Percentiles rank a stretch among this genome's conserved stretches.
These are phyloP conservation scores for Cladophialophora yegresii DNA, from an alignment of 2,329 filamentous ascomycete genomes.

Conservation along the genomic window DNA sequence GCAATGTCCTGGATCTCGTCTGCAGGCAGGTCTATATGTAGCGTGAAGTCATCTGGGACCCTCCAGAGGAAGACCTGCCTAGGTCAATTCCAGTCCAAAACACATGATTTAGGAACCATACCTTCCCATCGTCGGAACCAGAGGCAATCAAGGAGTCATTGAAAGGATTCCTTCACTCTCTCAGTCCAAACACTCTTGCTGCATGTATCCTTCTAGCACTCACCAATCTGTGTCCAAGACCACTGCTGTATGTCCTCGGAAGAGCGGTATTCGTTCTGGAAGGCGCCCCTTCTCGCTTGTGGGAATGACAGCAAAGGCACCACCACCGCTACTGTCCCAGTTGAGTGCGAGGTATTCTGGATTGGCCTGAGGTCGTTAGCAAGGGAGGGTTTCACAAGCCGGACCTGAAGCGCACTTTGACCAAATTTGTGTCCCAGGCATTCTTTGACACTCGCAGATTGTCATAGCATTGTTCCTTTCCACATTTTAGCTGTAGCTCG, in stretches of 20 bases:
- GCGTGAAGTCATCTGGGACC: constrained; percentile 82
- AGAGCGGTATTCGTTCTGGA: constrained; percentile 89
- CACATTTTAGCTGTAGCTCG: constrained; percentile 28
- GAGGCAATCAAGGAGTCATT: constrained; percentile 92
- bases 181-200: constrained; percentile 15
- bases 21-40: constrained; percentile 71
- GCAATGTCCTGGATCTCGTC: constrained; percentile 81
- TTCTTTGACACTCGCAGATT: constrained; percentile 96
- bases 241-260: constrained; percentile 91
- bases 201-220: constrained; percentile 38
- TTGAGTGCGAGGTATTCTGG: constrained; percentile 96
- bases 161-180: constrained; percentile 76
- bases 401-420: constrained; percentile 70
- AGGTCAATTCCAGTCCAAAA: constrained; percentile 31
- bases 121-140: constrained; percentile 92
- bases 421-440: constrained; percentile 98
- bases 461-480: constrained; percentile 91
- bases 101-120: constrained; percentile 38
- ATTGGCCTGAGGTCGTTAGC: constrained; percentile 68
- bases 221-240: constrained; percentile 98
- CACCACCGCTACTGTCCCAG: constrained; percentile 95
- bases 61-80: constrained; percentile 84
- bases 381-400: constrained; percentile 34
- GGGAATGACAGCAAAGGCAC: constrained; percentile 94
- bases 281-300: constrained; percentile 84